Percentiles rank a stretch among this genome's conserved stretches.
These are phyloP conservation scores for Neofusicoccum kwambonambiense DNA, from an alignment of 2,329 filamentous ascomycete genomes.

Conservation along the genomic window DNA sequence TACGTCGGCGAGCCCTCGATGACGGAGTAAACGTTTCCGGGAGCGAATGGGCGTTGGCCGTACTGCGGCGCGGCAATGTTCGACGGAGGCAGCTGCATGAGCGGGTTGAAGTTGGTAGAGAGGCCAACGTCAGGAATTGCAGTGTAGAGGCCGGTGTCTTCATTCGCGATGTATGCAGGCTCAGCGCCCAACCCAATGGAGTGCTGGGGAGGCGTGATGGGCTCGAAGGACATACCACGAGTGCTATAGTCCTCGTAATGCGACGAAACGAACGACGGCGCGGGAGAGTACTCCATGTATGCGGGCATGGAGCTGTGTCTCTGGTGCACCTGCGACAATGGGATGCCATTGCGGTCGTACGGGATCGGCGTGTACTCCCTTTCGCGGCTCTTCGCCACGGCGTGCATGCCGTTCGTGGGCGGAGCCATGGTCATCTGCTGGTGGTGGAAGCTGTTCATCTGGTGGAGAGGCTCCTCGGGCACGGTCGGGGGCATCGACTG, in stretches of 20 bases:
- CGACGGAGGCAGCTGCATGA: conserved; percentile 87
- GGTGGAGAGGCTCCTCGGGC: conserved; percentile 59
- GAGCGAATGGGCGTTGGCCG: conserved; percentile 66
- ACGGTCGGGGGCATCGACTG: conserved; percentile 52
- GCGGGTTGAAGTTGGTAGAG: conserved; percentile 74
- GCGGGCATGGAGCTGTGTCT: conserved; percentile 98
- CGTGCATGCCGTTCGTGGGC: conserved; percentile 62
- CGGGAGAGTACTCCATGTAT: conserved; percentile 97
- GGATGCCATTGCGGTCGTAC: conserved; percentile 90
- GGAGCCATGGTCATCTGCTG: conserved; percentile 69
- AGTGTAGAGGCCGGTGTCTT: conserved; percentile 94
- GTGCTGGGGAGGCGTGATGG: conserved; percentile 93
- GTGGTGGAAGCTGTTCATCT: conserved; percentile 68
- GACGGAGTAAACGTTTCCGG: conserved; percentile 86
- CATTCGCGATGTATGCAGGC: conserved; percentile 95
- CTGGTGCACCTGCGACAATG: conserved; percentile 79
- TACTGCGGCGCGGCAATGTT: conserved; percentile 80
- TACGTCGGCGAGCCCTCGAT: conserved; percentile 98
- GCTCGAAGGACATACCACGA: conserved; percentile 92
- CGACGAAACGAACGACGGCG: conserved; percentile 96
- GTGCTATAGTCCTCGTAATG: conserved; percentile 98
- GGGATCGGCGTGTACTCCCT: conserved; percentile 73
- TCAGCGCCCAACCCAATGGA: conserved; percentile 77
- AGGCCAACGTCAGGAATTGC: conserved; percentile 85
- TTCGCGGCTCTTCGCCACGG: conserved; percentile 76